Base-by-base conservation (phyloP, 441 rosid species). In the Lepidium campestre region DNA sequence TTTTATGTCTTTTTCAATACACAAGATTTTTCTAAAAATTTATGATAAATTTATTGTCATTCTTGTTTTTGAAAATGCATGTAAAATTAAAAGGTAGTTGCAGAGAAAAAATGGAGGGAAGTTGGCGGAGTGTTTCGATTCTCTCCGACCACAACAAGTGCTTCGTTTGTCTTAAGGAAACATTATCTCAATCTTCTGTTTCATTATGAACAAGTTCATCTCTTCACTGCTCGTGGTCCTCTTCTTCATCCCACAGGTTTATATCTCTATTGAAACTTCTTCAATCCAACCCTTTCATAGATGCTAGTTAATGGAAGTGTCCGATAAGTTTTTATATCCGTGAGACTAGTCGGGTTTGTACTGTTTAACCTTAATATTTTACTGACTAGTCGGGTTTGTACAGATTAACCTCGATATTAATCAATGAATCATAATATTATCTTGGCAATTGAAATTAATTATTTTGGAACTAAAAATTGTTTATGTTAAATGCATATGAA, bases 61-160 rank as follows among this genome's bases (percentile, higher is more conserved):
- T 35, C 39, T 71, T 8, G 27, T 32, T 40, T 23, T 56, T 62
- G 46, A 4, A 57, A 65, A 58, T 72, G 76, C 76, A 72, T 72
- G 76, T 50, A 20, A 65, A 72, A 32, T 54, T 13, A 62, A 40
- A 40, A 93, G 98, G 98, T 93, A 37, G 96, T 93, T 13, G 80
- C 84, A 41, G 99, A 93, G 76, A 93, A 93, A 81, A 93, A 90
- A 80, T 93, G 99, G 99, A 93, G 96, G 81, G 99, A 93, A 85
- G 97, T 91, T 60, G 93, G 99, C 27, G 79, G 81, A 41, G 93
- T 91, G 55, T 93, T 93, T 78, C 82, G 63, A 53, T 93, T 93
- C 77, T 86, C 96, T 47, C 77, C 97, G 17, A 93, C 96, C 3
- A 93, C 99, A 47, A 93, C 99, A 29, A 93, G 99, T 73, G 99